Conservation (phyloP, 2,329 filamentous ascomycete genomes). For the Colletotrichum navitas region DNA sequence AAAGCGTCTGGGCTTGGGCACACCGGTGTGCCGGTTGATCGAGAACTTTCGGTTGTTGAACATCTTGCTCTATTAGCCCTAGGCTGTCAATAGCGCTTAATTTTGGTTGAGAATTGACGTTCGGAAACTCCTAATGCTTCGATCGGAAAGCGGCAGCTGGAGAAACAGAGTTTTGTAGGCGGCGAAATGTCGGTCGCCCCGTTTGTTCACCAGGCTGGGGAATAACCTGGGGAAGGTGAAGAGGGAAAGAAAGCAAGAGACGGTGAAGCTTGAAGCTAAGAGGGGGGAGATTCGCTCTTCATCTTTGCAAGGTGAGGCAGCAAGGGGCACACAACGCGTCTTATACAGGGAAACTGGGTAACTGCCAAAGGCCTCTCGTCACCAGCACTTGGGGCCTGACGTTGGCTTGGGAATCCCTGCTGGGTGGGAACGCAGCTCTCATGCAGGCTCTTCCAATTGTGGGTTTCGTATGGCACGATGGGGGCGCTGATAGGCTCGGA, state of each 20-base stretch:
- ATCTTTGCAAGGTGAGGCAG: slow-evolving; percentile 26
- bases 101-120: background rate
- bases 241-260: background rate
- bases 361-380: slow-evolving; percentile 34
- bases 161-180: slow-evolving; percentile 10
- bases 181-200: slow-evolving; percentile 17
- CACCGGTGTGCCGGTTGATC: slow-evolving; percentile 75
- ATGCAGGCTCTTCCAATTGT: slow-evolving; percentile 39
- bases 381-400: slow-evolving; percentile 39
- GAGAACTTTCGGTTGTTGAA: slow-evolving; percentile 73
- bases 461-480: slow-evolving; percentile 11
- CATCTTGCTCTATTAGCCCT: slow-evolving; percentile 51
- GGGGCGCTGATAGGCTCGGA: slow-evolving; percentile 27
- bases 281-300: background rate
- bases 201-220: slow-evolving; percentile 20
- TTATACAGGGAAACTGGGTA: slow-evolving; percentile 37
- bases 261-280: slow-evolving; percentile 4
- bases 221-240: slow-evolving; percentile 21
- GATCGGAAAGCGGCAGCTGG: background rate
- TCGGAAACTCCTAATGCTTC: background rate
- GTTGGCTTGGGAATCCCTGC: slow-evolving; percentile 38
- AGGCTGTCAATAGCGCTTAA: background rate
- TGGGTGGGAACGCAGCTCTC: slow-evolving; percentile 34
- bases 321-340: slow-evolving; percentile 33
- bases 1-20: slow-evolving; percentile 70